Evolutionary conservation across 2,329 filamentous ascomycete genomes (phyloP), one percentile per base, ranked within the genome.

Genomic region (Curvularia lunata): DNA sequence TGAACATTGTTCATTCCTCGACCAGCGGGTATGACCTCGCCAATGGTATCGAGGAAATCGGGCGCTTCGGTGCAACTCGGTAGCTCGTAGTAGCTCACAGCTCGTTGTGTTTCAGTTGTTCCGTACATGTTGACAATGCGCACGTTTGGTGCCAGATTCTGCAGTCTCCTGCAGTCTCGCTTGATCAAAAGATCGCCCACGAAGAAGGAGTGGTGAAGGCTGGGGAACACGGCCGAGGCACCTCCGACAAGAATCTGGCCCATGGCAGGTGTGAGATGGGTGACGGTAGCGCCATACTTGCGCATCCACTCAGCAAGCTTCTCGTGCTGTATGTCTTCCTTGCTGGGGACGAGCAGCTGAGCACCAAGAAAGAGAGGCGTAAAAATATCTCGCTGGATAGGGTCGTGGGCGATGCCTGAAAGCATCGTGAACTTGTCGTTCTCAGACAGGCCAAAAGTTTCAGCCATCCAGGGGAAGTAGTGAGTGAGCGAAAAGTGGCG

Each of bases 231-330:
- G 0, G 91, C 88, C 3, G 81, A 88, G 23, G 92, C 90, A 65
- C 91, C 91, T 42, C 92, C 93, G n/a, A 94, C 88, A 1, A 98
- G 81, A 60, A 98, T 95, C 68, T 97, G 91, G 54, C 93, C 93
- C 93, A 98, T 97, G 56, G 95, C 95, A 9, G 95, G 95, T 1
- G 95, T 99, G 38, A 98, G 80, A 77, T 98, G 95, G 12, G 90
- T 92, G 19, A 92, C 90, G 16, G 88, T 96, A 2, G 90, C 86
- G 54, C 84, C 80, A 71, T 90, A 85, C 51, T 89, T 85, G 51
- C 84, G 82, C 84, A 97, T 91, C 95, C 95, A 99, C 71, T 96
- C 92, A 4, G 89, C 89, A 13, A 97, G 82, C 68, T 84, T 88
- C 78, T 97, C 93, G 74, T 97, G 90, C 52, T 89, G 86, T 58